A percentile compares a stretch with the other conserved stretches of the same genome.
Evolutionary conservation across 768 basidiomycete genomes (phyloP).

Genomic region (Russula sp.): DNA sequence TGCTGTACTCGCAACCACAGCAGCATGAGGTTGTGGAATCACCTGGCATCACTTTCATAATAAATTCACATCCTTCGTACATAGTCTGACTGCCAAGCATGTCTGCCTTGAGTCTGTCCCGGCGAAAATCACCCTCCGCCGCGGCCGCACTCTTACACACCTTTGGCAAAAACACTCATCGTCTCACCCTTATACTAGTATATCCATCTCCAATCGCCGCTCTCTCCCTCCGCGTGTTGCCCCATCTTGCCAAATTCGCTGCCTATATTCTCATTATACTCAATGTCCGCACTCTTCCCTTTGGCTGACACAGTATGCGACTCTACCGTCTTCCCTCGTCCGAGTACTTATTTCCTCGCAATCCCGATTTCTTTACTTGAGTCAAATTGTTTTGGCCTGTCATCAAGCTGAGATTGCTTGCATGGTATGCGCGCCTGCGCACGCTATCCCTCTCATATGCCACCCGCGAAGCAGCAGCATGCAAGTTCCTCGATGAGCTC

Average conservation of each 20-base stretch:
- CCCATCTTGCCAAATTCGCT: too few species aligned
- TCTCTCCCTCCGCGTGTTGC: background rate
- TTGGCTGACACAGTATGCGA: conserved; percentile 23
- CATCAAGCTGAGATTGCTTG: background rate
- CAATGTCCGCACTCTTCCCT: conserved; percentile 13
- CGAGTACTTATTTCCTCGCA: too few species aligned
- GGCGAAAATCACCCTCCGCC: background rate
- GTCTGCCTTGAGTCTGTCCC: background rate
- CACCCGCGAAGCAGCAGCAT: background rate
- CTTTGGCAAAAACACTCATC: background rate
- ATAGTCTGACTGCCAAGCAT: background rate
- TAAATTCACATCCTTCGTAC: too few species aligned
- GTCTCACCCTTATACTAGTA: background rate
- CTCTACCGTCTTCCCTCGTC: background rate
- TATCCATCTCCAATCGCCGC: background rate
- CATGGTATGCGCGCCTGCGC: conserved; percentile 6
- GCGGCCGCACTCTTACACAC: background rate
- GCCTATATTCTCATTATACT: conserved; percentile 5
- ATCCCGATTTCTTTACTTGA: background rate
- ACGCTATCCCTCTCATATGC: conserved; percentile 8
- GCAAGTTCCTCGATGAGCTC: conserved; percentile 15
- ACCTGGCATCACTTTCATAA: too few species aligned
- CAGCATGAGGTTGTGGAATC: too few species aligned
- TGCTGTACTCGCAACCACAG: too few species aligned
- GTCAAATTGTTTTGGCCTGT: conserved; percentile 18